Evolutionary conservation across 2,329 filamentous ascomycete genomes (phyloP), one percentile per base, ranked within the genome.

Genomic region (Fusarium continuum): DNA sequence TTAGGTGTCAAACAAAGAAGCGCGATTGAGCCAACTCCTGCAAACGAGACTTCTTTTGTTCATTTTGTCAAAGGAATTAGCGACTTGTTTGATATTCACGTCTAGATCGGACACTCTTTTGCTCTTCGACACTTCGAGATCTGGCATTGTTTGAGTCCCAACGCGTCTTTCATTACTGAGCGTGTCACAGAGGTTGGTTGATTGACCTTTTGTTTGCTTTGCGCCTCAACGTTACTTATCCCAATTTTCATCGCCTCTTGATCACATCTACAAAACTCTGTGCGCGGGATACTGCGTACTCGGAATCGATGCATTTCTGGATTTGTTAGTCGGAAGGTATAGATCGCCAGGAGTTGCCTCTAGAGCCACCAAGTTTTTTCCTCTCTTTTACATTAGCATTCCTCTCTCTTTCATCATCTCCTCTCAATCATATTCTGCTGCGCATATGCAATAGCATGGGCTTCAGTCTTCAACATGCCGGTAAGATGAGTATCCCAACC

Each of bases 381-480:
- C 23, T 5, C 17, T n/a, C 25, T 26, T 44, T 36, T 23, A n/a
- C 8, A 19, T 26, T 43, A 3, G n/a, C n/a, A n/a, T 28, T n/a
- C n/a, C n/a, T 20, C 19, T n/a, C 16, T 39, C 11, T 29, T 38
- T n/a, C 13, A 9, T 28, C 8, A 6, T 41, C 20, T 28, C n/a
- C 29, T 9, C 6, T 36, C 28, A 22, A 25, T 20, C 19, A 32
- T 16, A 19, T 13, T 25, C 16, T 14, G 35, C 20, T 31, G 31
- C 28, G 29, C 13, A 13, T 41, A 41, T 32, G 32, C 39, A 46
- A 31, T 57, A 53, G 39, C 34, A 69, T 52, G 45, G 20, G 28
- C 29, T 14, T 47, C 22, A 34, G 17, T n/a, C 11, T 23, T 43
- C 31, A 47, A 36, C 20, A 66, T 66, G 54, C 55, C 45, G 36